These are phyloP conservation scores for Syzygium aromaticum DNA, from an alignment of 345 rosid species.

Conservation along the genomic window DNA sequence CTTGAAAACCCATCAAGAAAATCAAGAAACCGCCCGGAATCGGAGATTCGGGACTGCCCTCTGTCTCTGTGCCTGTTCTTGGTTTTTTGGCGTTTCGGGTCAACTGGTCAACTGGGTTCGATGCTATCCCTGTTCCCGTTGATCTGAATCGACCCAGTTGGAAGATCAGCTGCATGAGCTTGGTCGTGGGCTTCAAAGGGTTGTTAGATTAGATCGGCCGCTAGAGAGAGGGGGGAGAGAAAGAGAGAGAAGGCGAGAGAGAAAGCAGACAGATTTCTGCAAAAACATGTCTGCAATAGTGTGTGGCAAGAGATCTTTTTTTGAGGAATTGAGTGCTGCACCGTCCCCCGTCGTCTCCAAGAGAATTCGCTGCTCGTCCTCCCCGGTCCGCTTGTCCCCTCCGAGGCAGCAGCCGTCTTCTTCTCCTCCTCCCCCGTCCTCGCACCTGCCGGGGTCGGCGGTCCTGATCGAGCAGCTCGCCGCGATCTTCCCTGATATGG, in stretches of 20 bases:
- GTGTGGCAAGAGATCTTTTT: constrained; percentile 90
- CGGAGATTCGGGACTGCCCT: neutral
- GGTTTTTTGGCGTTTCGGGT: neutral
- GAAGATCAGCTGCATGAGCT: neutral
- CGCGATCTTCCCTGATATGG: constrained; percentile 70
- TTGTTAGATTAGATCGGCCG: neutral
- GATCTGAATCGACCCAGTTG: neutral
- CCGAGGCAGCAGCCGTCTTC: constrained; percentile 22
- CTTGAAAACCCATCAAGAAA: neutral
- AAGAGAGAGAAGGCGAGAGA: neutral
- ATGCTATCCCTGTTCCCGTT: neutral
- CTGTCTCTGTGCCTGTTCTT: too few relatives aligned
- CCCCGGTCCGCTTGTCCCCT: constrained; percentile 48
- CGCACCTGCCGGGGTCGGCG: constrained; percentile 11
- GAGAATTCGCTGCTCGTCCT: constrained; percentile 60
- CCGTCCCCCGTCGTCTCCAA: constrained; percentile 38
- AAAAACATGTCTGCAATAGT: constrained; percentile 92
- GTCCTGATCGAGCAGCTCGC: constrained; percentile 40
- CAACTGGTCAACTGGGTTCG: neutral
- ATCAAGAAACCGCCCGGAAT: neutral
- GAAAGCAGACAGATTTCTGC: neutral
- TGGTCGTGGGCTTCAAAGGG: neutral
- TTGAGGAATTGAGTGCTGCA: constrained; percentile 58
- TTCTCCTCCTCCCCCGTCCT: constrained; percentile 7
- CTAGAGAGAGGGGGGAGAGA: neutral